Evolutionary conservation across 2,329 filamentous ascomycete species (phyloP).

Genomic region (Sporothrix euskadiensis): DNA sequence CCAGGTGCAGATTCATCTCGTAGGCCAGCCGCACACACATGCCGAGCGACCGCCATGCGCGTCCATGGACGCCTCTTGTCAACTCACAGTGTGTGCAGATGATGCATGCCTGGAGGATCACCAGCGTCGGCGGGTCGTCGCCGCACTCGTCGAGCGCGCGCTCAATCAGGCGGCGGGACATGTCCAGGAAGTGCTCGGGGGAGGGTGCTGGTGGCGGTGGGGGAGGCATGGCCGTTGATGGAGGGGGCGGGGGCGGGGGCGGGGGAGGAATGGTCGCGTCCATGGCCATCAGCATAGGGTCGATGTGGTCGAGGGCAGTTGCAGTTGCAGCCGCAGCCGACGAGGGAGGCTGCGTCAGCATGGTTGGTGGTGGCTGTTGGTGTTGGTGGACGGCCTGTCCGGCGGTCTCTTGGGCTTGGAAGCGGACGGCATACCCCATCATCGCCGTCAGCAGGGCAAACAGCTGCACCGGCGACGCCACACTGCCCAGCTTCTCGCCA

Average conservation of each 20-base stretch:
- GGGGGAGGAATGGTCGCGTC: neutral
- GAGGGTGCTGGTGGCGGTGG: neutral
- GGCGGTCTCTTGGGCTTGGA: neutral
- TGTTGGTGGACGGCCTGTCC: neutral
- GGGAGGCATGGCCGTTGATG: neutral
- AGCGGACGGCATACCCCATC: neutral
- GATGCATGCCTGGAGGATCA: constrained; percentile 22
- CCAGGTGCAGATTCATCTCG: constrained; percentile 25
- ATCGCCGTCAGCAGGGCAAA: constrained; percentile 22
- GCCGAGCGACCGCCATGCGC: constrained; percentile 24
- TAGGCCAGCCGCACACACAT: constrained; percentile 23
- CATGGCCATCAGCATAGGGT: neutral
- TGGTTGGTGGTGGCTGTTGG: no score
- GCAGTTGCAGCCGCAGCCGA: no score
- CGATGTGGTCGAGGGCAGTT: neutral
- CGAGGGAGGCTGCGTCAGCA: no score
- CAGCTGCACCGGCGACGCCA: constrained; percentile 17
- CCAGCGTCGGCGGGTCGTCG: constrained; percentile 23
- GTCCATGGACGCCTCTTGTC: constrained; percentile 14
- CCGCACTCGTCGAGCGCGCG: constrained; percentile 21
- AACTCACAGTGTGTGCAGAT: constrained; percentile 24
- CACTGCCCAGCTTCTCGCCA: neutral
- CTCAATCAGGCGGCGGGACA: constrained; percentile 12
- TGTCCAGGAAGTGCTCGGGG: constrained; percentile 2
- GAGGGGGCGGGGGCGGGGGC: neutral